Evolutionary conservation across 768 basidiomycete genomes (phyloP).

Genomic region (Tephrocybe rancida): DNA sequence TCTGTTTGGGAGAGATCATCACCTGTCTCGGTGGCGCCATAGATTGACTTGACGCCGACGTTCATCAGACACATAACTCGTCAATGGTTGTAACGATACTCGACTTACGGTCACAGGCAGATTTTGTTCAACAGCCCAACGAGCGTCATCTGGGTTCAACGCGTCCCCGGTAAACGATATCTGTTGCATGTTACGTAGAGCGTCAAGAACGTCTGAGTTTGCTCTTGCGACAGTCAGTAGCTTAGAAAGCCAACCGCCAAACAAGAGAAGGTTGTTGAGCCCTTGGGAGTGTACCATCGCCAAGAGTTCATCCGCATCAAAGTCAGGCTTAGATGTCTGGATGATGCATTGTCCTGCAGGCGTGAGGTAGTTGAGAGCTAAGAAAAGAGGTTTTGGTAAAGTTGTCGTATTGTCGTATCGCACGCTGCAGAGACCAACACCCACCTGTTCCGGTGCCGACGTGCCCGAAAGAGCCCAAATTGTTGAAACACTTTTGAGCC

Average conservation of each 20-base stretch:
- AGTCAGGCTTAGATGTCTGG: slow-evolving; percentile 6
- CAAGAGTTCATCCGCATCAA: slow-evolving; percentile 7
- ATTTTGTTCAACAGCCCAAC: slow-evolving; percentile 6
- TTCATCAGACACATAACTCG: too few species aligned
- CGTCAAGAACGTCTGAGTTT: background rate
- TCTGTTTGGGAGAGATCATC: too few species aligned
- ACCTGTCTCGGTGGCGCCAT: too few species aligned
- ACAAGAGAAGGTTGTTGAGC: slow-evolving; percentile 10
- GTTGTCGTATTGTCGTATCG: too few species aligned
- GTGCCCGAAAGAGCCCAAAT: slow-evolving; percentile 10
- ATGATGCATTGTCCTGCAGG: slow-evolving; percentile 9
- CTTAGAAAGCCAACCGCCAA: background rate
- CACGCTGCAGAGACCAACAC: too few species aligned
- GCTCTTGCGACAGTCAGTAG: slow-evolving; percentile 4
- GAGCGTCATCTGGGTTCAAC: slow-evolving; percentile 8
- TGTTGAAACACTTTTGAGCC: slow-evolving; percentile 7
- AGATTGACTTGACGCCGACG: too few species aligned
- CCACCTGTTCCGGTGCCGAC: slow-evolving; percentile 9
- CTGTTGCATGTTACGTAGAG: slow-evolving; percentile 10
- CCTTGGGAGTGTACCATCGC: slow-evolving; percentile 7
- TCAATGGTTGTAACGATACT: too few species aligned
- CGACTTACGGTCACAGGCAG: slow-evolving; percentile 10
- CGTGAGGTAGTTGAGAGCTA: slow-evolving; percentile 3
- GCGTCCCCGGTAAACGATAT: slow-evolving; percentile 10
- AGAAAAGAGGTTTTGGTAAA: background rate